Percentiles rank a stretch among this genome's conserved stretches.
phyloP scores from a whole-genome alignment of 805 yeast species.

The Wickerhamomyces kurtzmanii region DNA sequence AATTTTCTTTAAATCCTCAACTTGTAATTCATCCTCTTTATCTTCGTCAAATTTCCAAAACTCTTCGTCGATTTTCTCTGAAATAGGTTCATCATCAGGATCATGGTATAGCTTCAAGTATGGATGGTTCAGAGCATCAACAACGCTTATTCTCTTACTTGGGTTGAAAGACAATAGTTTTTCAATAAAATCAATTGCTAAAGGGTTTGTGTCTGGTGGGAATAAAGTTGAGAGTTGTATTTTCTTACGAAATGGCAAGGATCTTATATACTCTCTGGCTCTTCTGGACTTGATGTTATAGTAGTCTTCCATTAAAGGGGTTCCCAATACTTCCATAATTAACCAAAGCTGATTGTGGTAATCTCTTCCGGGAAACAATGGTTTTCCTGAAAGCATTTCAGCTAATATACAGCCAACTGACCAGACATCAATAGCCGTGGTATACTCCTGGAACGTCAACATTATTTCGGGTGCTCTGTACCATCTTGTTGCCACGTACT shows the following conservation, averaged over 20 bases:
- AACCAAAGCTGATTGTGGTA: conserved; percentile 58
- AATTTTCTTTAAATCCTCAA: conserved; percentile 65
- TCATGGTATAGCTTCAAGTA: conserved; percentile 60
- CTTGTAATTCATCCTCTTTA: conserved; percentile 63
- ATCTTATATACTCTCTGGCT: conserved; percentile 68
- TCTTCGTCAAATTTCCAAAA: conserved; percentile 32
- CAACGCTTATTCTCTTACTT: conserved; percentile 61
- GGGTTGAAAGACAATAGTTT: conserved; percentile 69
- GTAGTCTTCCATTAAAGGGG: conserved; percentile 67
- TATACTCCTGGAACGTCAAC: conserved; percentile 62
- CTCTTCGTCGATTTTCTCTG: conserved; percentile 24
- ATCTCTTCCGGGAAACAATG: conserved; percentile 70
- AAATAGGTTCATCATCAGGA: conserved; percentile 59
- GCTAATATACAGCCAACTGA: conserved; percentile 73
- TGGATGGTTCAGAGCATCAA: conserved; percentile 67
- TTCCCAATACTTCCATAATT: conserved; percentile 61
- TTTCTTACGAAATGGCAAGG: conserved; percentile 52
- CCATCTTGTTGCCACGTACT: conserved; percentile 82
- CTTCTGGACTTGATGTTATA: conserved; percentile 63
- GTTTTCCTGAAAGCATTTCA: conserved; percentile 48
- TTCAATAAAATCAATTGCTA: conserved; percentile 53
- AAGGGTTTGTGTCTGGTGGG: conserved; percentile 34
- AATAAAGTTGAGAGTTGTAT: conserved; percentile 41
- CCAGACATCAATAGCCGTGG: conserved; percentile 76
- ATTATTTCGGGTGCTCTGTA: conserved; percentile 79